These are phyloP conservation scores for Vicia faba DNA, from an alignment of 306 rosid species.

Conservation along the genomic window DNA sequence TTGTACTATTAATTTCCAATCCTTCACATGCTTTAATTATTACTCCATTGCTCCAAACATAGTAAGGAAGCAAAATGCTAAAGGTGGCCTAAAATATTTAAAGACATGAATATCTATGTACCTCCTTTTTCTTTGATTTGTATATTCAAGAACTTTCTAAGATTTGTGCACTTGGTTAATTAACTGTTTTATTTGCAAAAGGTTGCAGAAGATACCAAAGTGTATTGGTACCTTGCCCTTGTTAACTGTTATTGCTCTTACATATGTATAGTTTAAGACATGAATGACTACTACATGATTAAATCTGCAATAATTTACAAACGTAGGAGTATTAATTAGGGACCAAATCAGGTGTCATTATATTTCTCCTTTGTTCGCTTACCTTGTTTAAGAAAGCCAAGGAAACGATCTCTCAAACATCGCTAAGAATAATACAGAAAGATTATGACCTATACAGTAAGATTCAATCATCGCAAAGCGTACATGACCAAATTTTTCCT, in stretches of 20 bases:
- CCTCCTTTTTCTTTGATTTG: constrained; percentile 18
- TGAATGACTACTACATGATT: neutral
- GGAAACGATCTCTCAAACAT: constrained; percentile 32
- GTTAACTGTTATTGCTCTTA: constrained; percentile 13
- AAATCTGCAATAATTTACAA: neutral
- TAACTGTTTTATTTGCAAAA: constrained; percentile 27
- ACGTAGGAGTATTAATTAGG: neutral
- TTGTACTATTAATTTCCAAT: constrained; percentile 20
- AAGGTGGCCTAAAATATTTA: neutral
- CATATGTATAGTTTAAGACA: neutral
- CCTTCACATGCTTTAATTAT: constrained; percentile 28
- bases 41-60: constrained; percentile 33
- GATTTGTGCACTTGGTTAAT: neutral
- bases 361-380: constrained; percentile 27
- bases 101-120: neutral
- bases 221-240: constrained; percentile 36
- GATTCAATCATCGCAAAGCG: constrained; percentile 20
- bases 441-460: constrained; percentile 25
- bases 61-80: constrained; percentile 28
- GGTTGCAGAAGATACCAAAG: constrained; percentile 23
- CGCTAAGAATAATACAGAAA: constrained; percentile 13
- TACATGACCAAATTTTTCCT: constrained; percentile 31
- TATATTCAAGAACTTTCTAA: constrained; percentile 24
- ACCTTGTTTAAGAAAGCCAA: constrained; percentile 21
- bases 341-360: constrained; percentile 5